Percentiles rank a stretch among this genome's conserved stretches.
These are phyloP conservation scores for Vachellia pachyceras DNA, from an alignment of 306 rosid genomes.

Conservation along the genomic window DNA sequence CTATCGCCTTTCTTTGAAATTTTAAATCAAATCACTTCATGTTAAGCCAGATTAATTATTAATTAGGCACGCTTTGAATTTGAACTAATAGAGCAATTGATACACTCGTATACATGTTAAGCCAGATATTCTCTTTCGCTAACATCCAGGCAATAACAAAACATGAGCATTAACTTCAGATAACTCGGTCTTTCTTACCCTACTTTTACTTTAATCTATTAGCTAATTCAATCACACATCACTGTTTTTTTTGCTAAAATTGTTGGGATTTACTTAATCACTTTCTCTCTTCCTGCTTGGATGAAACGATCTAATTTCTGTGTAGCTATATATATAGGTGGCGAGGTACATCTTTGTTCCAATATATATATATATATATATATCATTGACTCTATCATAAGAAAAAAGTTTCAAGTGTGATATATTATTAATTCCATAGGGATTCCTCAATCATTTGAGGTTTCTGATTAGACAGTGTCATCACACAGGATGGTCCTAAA, in stretches of 20 bases:
- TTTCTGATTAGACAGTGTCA: constrained; percentile 2
- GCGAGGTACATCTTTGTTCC: neutral
- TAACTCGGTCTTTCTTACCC: constrained; percentile 32
- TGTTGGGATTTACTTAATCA: neutral
- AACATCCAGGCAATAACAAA: constrained; percentile 24
- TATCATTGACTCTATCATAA: neutral
- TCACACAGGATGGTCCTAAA: constrained; percentile 19
- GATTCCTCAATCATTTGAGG: constrained; percentile 33
- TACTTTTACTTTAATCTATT: constrained; percentile 26
- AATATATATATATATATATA: neutral
- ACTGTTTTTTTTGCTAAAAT: constrained; percentile 21
- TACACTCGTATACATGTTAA: neutral
- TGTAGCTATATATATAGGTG: neutral
- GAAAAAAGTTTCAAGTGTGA: constrained; percentile 9
- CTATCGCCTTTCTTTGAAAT: constrained; percentile 23
- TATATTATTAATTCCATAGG: constrained; percentile 8
- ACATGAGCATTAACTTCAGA: constrained; percentile 8
- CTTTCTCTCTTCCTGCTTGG: neutral
- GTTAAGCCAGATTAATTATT: neutral
- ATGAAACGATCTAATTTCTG: neutral
- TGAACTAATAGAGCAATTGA: neutral
- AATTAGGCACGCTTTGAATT: neutral
- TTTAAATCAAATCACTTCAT: neutral
- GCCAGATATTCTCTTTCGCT: constrained; percentile 28
- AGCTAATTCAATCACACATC: constrained; percentile 27